Evolutionary conservation across 1,139 yeast species (phyloP), one percentile per base, ranked within the genome.

Genomic region (Zygosaccharomyces pseudobailii): DNA sequence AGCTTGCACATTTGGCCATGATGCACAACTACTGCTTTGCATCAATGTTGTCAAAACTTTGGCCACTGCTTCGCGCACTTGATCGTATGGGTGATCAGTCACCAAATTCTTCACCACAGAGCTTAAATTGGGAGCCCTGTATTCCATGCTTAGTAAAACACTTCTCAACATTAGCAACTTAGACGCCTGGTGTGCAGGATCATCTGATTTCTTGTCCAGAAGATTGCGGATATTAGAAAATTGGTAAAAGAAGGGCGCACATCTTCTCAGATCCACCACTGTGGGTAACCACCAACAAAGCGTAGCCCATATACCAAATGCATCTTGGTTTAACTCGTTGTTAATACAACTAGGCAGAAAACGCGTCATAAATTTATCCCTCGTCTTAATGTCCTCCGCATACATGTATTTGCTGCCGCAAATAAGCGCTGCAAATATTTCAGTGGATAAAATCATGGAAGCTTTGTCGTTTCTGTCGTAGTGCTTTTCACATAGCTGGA

Each of bases 231-330:
- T 46, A 2, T 55, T 28, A 8, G 60, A 66, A 10, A 87, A 67
- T 25, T 72, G 69, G 22, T 69, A 63, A 17, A 75, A 68, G 5
- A 88, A 63, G 6, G 74, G 71, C 10, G 84, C 80, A 52, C 81
- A 76, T 52, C 96, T 74, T 60, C 96, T 75, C 44, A 76, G 61
- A 65, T 87, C 95, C 28, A 77, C 70, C 55, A 79, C 79, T 3
- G 81, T 66, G 0, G 90, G 86, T 1, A 82, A 61, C 85, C 89
- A 82, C 83, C 89, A 82, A 3, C 85, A 72, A 50, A 87, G 79
- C 0, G 88, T 77, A 42, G 74, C 74, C 97, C 98, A 92, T 43
- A 87, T 81, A 19, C 77, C 79, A 40, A 78, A 69, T 6, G 84
- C 85, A 38, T 90, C 95, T 3, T 90, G 95, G 0, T 88, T 79